Base-by-base conservation (phyloP, 208 protist genomes). In the Acanthamoeba castellanii region DNA sequence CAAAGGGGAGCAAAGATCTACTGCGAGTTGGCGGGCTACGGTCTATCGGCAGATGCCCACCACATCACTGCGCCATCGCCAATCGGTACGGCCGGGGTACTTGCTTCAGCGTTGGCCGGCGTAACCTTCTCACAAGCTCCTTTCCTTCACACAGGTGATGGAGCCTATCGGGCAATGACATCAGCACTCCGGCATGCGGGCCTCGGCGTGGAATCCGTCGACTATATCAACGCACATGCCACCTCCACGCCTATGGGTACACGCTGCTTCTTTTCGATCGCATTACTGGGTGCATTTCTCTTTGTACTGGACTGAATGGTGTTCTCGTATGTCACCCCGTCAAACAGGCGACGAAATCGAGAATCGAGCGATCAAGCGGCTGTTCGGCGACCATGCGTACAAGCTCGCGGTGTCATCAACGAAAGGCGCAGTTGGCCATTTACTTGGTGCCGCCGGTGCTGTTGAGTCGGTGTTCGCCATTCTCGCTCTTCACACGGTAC, bases 211-310 rank as follows among this genome's bases (percentile, higher is more conserved):
- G 95, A 50, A 14, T 11, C 93, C 5, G 96, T 99, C 25, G 97
- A 97, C 13, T 99, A 99, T 95, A 96, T 99, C 22, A 99, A 99
- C 95, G 99, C 99, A 30, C 99, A 99, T 95, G 99, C 99, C 14
- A 99, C 99, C 0, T 99, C 99, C 6, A 99, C 99, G 5, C 97
- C 97, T 20, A 22, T 97, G 2, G 99, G 99, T 6, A 99, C 95
- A 95, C n/a, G 7, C 42, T 45, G 20, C n/a, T 18, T 78, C n/a
- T n/a, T n/a, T n/a, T n/a, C n/a, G n/a, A 34, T 95, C 32, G 14
- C 47, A 50, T 50, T 16, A 50, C 37, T 30, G 27, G 27, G 72
- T 81, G 18, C 18, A 2, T 34, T 1, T 52, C 9, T 55, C 9
- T 25, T 32, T 74, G 11, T 30, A 78, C 52, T 34, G 3, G 25